Conservation (phyloP, 2,329 filamentous ascomycete genomes). For the Pezicula carpinea region DNA sequence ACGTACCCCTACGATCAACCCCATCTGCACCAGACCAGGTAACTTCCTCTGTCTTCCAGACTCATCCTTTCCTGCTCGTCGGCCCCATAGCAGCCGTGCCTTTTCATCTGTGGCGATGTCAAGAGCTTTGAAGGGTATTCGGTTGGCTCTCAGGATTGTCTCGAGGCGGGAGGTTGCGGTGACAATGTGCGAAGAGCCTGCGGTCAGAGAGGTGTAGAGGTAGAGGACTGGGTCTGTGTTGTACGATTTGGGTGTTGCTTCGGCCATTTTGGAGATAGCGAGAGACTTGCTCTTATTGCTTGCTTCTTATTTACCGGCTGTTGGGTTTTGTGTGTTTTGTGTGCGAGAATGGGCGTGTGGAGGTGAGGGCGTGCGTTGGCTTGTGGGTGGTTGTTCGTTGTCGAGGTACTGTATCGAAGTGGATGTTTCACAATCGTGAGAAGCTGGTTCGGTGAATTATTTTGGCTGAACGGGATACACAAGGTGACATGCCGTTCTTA, state of each 20-base stretch:
- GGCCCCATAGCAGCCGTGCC: slow-evolving; percentile 83
- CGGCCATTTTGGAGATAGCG: slow-evolving; percentile 21
- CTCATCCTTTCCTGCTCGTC: slow-evolving; percentile 70
- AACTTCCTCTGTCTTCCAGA: slow-evolving; percentile 66
- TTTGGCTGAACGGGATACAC: too few species aligned
- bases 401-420: background rate
- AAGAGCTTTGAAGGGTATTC: slow-evolving; percentile 86
- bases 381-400: background rate
- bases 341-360: background rate
- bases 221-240: slow-evolving; percentile 69
- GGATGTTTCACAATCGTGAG: background rate
- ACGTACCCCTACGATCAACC: slow-evolving; percentile 78
- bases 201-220: slow-evolving; percentile 93
- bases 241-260: slow-evolving; percentile 26
- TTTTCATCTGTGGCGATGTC: slow-evolving; percentile 88
- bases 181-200: slow-evolving; percentile 92
- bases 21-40: slow-evolving; percentile 83
- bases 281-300: background rate
- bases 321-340: slow-evolving; percentile 1
- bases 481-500: too few species aligned
- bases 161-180: slow-evolving; percentile 94
- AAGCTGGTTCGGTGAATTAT: too few species aligned
- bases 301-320: background rate
- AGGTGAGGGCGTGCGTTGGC: background rate
- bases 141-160: slow-evolving; percentile 92